Conservation (phyloP, 2,329 filamentous ascomycete species). For the Aureobasidium leucospermi region DNA sequence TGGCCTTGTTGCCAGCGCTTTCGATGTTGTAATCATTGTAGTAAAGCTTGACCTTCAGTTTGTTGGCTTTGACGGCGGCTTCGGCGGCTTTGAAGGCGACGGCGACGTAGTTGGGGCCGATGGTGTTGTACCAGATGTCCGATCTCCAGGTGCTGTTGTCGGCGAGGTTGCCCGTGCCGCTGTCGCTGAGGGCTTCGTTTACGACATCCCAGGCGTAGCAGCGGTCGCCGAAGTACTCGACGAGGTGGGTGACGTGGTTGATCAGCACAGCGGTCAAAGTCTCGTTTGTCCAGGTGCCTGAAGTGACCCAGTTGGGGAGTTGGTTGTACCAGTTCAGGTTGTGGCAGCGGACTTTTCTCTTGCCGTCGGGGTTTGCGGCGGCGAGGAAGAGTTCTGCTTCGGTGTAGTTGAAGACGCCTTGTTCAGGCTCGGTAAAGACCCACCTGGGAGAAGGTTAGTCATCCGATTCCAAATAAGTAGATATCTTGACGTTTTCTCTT, state of each 20-base stretch:
- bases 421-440: slow-evolving; percentile 53
- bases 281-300: slow-evolving; percentile 46
- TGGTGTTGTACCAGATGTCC: slow-evolving; percentile 47
- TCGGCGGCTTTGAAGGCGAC: slow-evolving; percentile 52
- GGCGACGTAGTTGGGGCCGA: slow-evolving; percentile 51
- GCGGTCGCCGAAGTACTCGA: slow-evolving; percentile 51
- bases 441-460: slow-evolving; percentile 32
- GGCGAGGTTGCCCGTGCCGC: slow-evolving; percentile 1
- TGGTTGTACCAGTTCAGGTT: slow-evolving; percentile 50
- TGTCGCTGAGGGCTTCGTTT: slow-evolving; percentile 55
- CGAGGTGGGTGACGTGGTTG: slow-evolving; percentile 54
- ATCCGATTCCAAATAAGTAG: neutral
- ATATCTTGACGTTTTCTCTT: slow-evolving; percentile 19
- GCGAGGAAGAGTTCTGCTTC: slow-evolving; percentile 45
- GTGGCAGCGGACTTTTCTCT: slow-evolving; percentile 54
- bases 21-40: slow-evolving; percentile 61
- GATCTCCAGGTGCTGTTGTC: slow-evolving; percentile 45
- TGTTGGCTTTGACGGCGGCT: slow-evolving; percentile 46
- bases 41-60: slow-evolving; percentile 52
- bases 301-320: slow-evolving; percentile 46
- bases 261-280: slow-evolving; percentile 51
- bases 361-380: slow-evolving; percentile 30
- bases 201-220: slow-evolving; percentile 61
- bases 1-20: slow-evolving; percentile 41
- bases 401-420: slow-evolving; percentile 51